Evolutionary conservation across 2,329 filamentous ascomycete genomes (phyloP).

Genomic region (Volutella citrinella): DNA sequence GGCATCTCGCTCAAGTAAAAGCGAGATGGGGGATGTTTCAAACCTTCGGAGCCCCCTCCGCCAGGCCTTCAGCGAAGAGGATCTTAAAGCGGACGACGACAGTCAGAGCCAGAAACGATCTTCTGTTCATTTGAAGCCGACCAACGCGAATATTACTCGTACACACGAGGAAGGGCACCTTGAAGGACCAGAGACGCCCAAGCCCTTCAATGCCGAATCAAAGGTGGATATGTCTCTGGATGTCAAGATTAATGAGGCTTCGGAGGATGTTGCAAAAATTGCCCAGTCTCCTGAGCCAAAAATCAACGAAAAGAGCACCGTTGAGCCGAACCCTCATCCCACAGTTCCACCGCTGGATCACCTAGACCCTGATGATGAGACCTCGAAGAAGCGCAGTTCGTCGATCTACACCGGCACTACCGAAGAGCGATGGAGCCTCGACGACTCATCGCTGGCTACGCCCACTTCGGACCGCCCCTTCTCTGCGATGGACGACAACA

Average conservation of each 20-base stretch:
- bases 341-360: conserved; percentile 19
- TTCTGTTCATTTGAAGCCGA: conserved; percentile 18
- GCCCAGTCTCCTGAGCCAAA: too few species aligned
- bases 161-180: conserved; percentile 13
- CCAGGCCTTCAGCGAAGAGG: conserved; percentile 42
- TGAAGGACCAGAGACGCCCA: conserved; percentile 1
- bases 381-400: conserved; percentile 33
- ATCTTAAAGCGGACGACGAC: conserved; percentile 23
- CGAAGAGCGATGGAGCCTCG: conserved; percentile 36
- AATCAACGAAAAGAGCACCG: background rate
- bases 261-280: background rate
- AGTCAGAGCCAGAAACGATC: conserved; percentile 14
- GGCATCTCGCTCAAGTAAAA: conserved; percentile 47
- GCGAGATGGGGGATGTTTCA: conserved; percentile 58
- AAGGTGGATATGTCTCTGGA: background rate
- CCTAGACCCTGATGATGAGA: conserved; percentile 26
- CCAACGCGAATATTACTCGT: conserved; percentile 13
- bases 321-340: conserved; percentile 2
- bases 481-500: conserved; percentile 30
- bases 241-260: conserved; percentile 2
- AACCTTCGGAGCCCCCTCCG: conserved; percentile 49
- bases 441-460: conserved; percentile 36
- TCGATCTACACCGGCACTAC: conserved; percentile 37
- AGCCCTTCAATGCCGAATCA: background rate
- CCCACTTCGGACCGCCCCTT: conserved; percentile 36